Evolutionary conservation across 495 filamentous ascomycete genomes (phyloP), one percentile per base, ranked within the genome.

Genomic region (Lasiosphaeria hispida): DNA sequence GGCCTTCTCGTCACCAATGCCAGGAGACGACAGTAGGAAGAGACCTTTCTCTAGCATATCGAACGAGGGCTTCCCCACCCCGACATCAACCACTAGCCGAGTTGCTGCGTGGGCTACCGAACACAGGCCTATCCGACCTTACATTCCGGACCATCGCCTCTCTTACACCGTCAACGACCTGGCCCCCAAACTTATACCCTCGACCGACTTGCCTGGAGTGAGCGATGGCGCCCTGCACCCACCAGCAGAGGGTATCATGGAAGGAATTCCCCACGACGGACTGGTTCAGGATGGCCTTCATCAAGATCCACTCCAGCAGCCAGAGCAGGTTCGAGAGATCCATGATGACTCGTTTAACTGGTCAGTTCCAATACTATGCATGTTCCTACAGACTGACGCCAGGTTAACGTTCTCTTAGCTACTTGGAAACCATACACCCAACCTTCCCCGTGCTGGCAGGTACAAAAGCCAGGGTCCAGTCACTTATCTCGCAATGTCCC

Each of bases 401-500:
- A 13, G 3, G n/a, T 43, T 37, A 50, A 45, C 19, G 33, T n/a
- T 1, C 35, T 8, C 10, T 14, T 52, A 91, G 87, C 48, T 92
- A 92, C 65, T 85, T 90, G 53, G 75, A 80, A 15, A 74, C 81
- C 33, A 84, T 95, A 14, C 90, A 95, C 64, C 82, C 84, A 1
- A 82, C 84, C 13, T 85, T 92, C 53, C 91, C 91, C 0, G 73
- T 95, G 3, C 79, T 96, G 13, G 83, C 89, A 1, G 77, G 83
- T 61, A 84, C 79, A 37, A 90, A 86, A 62, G 75, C 80, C 37
- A 77, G 82, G 6, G 77, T 91, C 3, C 75, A 84, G 41, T 79
- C 80, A 10, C 75, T 86, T 40, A 70, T 94, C 15, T 77, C 80
- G 9, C 79, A 83, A 49, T 86, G 85, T 63, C 81, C 84, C 5